phyloP scores from a whole-genome alignment of 2,329 filamentous ascomycete species.

The Sporothrix brunneoviolacea region DNA sequence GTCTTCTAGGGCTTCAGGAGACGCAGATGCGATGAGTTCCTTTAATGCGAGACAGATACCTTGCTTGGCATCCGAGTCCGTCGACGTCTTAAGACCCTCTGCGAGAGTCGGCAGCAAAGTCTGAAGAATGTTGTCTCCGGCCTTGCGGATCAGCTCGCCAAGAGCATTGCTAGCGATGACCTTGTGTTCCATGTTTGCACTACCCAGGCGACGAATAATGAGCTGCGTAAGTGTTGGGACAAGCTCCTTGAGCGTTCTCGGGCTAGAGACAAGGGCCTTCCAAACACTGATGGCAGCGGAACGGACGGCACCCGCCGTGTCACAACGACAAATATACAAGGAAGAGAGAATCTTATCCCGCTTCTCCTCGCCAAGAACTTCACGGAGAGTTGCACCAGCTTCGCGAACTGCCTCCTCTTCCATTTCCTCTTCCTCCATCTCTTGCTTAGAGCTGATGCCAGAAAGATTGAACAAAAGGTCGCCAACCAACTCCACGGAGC shows the following conservation, averaged over 20 bases:
- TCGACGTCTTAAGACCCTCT: constrained; percentile 80
- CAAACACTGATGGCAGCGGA: constrained; percentile 86
- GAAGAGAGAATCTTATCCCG: constrained; percentile 96
- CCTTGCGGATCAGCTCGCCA: constrained; percentile 93
- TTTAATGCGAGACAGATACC: constrained; percentile 95
- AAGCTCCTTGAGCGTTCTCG: constrained; percentile 87
- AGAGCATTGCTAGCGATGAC: constrained; percentile 96
- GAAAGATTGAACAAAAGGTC: constrained; percentile 97
- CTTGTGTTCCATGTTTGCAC: constrained; percentile 97
- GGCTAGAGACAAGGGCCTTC: constrained; percentile 93
- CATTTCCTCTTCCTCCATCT: constrained; percentile 67
- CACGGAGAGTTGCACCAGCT: constrained; percentile 85
- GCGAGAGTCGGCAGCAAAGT: constrained; percentile 86
- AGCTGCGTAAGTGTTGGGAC: constrained; percentile 92
- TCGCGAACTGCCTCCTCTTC: constrained; percentile 72
- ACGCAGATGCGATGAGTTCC: constrained; percentile 85
- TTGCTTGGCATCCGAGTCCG: constrained; percentile 87
- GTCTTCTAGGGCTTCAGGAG: constrained; percentile 81
- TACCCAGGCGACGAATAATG: constrained; percentile 87
- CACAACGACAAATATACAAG: constrained; percentile 93
- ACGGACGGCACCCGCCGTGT: constrained; percentile 87
- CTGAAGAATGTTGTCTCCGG: constrained; percentile 85
- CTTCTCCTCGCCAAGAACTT: constrained; percentile 91
- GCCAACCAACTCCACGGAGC: constrained; percentile 93
- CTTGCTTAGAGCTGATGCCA: constrained; percentile 68